Evolutionary conservation across 78 protist species (phyloP).

Genomic region (Dictyostelium firmibasis): DNA sequence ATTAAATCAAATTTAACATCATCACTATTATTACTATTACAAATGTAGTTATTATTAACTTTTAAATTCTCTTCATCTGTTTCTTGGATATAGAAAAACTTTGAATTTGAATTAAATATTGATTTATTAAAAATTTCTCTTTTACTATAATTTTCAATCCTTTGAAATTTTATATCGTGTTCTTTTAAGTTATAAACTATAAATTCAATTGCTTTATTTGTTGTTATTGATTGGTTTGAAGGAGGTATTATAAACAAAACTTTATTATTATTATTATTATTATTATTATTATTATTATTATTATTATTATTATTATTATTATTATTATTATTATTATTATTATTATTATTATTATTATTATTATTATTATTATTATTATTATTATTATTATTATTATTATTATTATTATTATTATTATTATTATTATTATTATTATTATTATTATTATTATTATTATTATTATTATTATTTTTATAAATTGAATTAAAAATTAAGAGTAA

Average conservation of each 20-base stretch:
- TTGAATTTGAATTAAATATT: background rate
- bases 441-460: no score
- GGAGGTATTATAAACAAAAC: background rate
- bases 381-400: no score
- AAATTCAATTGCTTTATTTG: background rate
- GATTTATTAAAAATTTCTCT: background rate
- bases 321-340: background rate
- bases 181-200: background rate
- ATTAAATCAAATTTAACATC: background rate
- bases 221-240: background rate
- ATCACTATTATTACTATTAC: background rate
- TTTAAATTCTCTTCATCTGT: background rate
- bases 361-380: background rate
- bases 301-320: background rate
- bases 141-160: background rate
- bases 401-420: no score
- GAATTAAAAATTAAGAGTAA: background rate
- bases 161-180: background rate
- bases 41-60: background rate
- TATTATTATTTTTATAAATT: background rate
- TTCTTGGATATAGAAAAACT: background rate
- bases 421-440: no score
- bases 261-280: background rate
- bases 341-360: background rate
- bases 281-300: background rate